Base-by-base conservation (phyloP, 768 basidiomycete genomes). In the Tulasnella sp. region DNA sequence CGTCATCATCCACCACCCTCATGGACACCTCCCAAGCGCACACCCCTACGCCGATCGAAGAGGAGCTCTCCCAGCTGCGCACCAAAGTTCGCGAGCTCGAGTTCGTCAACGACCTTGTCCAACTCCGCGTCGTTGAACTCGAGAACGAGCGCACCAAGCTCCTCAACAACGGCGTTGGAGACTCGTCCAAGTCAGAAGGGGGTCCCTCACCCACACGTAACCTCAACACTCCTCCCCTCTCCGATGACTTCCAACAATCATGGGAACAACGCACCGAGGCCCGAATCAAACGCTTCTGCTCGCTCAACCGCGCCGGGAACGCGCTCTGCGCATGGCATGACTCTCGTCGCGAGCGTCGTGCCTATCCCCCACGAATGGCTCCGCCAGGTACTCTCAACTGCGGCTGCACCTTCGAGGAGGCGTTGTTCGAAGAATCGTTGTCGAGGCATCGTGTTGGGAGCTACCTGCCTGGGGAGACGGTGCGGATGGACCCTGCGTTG, bases 291-390 rank as follows among this genome's bases (percentile, higher is more conserved):
- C 74, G 80, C 45, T 85, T 83, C 71, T 92, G 88, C 69, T 85
- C 87, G 2, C 74, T 87, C 29, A 91, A 92, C 70, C 81, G 89
- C 52, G 88, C 88, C 0, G 89, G 89, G 30, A 92, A 92, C 64
- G 87, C 88, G 1, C 78, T 91, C 34, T 91, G 88, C 68, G 83
- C 89, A 2, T 92, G 88, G 88, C 88, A 92, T 66, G 89, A 92
- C 69, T 88, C 88, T 1, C 77, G 88, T 48, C 81, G 88, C 27
- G 88, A 92, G 71, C 82, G 89, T 29, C 79, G 89, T 8, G 76
- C 76, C 0, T 81, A 78, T 65, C 85, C 88, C 2, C 87, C 89
- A 9, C 81, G 88, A 48, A 84, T 84, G 74, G 89, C 88, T 3
- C 88, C 88, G 9, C 72, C 76, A 0, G 84, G 86, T 9, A 77